Conservation (phyloP, 345 rosid genomes). For the Geranium rotundifolium region DNA sequence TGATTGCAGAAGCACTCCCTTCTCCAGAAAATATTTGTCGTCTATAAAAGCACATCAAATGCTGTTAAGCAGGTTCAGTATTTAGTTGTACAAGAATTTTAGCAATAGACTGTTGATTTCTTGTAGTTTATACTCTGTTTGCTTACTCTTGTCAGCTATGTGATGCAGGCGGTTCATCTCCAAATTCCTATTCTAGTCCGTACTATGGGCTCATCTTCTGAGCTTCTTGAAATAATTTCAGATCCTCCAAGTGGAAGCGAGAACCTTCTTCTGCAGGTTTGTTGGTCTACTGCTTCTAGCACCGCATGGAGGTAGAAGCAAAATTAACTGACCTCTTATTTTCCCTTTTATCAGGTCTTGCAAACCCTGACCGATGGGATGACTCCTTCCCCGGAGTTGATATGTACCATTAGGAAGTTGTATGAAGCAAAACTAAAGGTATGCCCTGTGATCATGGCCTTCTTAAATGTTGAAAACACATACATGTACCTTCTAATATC, state of each 20-base stretch:
- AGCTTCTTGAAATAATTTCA: constrained; percentile 78
- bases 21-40: constrained; percentile 61
- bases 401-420: constrained; percentile 62
- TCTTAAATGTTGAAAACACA: background rate
- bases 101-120: constrained; percentile 4
- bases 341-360: constrained; percentile 52
- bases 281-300: constrained; percentile 8
- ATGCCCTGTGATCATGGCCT: constrained; percentile 5
- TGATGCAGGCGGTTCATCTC: constrained; percentile 73
- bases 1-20: constrained; percentile 85
- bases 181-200: constrained; percentile 92
- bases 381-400: constrained; percentile 66
- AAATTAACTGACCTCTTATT: constrained; percentile 11
- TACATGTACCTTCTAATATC: constrained; percentile 3
- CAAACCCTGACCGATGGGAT: constrained; percentile 73
- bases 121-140: background rate
- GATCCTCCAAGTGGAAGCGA: constrained; percentile 92
- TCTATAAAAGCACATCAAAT: constrained; percentile 49
- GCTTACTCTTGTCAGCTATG: constrained; percentile 11
- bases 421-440: constrained; percentile 90
- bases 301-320: constrained; percentile 3
- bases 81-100: constrained; percentile 4
- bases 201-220: constrained; percentile 88
- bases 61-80: constrained; percentile 69
- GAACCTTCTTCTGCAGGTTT: constrained; percentile 79